These are phyloP conservation scores for Theobroma cacao DNA, from an alignment of 345 rosid genomes.

Conservation along the genomic window DNA sequence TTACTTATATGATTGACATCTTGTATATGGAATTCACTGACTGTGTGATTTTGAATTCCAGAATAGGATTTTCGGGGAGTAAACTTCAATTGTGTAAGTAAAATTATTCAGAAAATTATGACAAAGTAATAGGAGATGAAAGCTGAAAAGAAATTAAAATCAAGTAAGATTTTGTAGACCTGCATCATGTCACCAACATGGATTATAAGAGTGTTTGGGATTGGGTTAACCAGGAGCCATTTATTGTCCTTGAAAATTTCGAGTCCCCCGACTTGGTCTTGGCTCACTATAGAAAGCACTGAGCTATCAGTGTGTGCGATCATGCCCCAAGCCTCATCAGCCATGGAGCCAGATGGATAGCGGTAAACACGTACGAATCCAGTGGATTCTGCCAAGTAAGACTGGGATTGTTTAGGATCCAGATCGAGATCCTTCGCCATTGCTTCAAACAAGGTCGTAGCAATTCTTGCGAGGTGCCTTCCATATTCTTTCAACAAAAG, in stretches of 20 bases:
- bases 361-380: conserved; percentile 60
- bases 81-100: no score
- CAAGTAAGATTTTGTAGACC: conserved; percentile 29
- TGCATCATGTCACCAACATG: conserved; percentile 93
- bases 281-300: conserved; percentile 55
- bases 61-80: no score
- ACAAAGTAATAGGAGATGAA: no score
- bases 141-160: neutral
- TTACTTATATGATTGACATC: no score
- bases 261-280: conserved; percentile 67
- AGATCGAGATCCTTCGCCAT: conserved; percentile 45
- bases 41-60: no score
- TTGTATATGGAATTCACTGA: no score
- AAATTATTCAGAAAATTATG: no score
- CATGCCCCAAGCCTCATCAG: conserved; percentile 39
- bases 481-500: conserved; percentile 64
- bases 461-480: conserved; percentile 49
- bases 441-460: conserved; percentile 41
- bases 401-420: conserved; percentile 25
- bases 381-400: conserved; percentile 47
- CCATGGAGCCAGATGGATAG: conserved; percentile 36
- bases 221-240: conserved; percentile 56
- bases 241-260: conserved; percentile 52
- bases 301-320: conserved; percentile 82
- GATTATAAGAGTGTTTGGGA: conserved; percentile 45